Conservation (phyloP, 768 basidiomycete species). For the Mycena vulgaris region DNA sequence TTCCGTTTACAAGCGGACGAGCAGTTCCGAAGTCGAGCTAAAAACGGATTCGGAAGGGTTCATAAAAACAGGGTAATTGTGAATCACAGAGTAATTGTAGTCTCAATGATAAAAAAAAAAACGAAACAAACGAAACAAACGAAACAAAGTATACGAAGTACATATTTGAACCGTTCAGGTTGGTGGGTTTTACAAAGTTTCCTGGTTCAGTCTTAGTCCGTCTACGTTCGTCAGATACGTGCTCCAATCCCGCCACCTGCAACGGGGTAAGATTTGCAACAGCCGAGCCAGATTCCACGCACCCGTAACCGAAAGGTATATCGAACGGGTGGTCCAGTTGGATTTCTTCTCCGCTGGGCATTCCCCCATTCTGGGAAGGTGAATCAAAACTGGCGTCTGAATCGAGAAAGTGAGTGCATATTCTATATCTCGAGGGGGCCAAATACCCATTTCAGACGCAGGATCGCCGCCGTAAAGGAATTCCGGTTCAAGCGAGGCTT, state of each 20-base stretch:
- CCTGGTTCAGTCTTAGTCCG: background rate
- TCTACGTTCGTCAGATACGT: background rate
- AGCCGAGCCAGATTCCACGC: background rate
- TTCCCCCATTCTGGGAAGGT: background rate
- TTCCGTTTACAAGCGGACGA: too few species aligned
- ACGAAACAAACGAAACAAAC: too few species aligned
- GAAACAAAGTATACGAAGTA: too few species aligned
- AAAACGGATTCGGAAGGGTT: too few species aligned
- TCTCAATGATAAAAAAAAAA: too few species aligned
- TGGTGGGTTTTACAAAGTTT: background rate
- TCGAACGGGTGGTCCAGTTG: background rate
- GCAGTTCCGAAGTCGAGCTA: too few species aligned
- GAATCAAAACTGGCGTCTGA: background rate
- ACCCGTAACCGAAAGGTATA: background rate
- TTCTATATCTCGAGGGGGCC: background rate
- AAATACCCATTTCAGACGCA: background rate
- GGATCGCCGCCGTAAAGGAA: background rate
- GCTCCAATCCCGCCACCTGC: slow-evolving; percentile 4
- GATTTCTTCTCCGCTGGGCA: background rate
- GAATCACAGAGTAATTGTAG: too few species aligned
- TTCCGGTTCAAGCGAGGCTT: background rate
- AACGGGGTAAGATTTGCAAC: background rate
- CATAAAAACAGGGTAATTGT: too few species aligned
- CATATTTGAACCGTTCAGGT: too few species aligned
- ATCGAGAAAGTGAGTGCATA: background rate